phyloP scores from a whole-genome alignment of 1,139 yeast species.

The Zygoascus meyerae region DNA sequence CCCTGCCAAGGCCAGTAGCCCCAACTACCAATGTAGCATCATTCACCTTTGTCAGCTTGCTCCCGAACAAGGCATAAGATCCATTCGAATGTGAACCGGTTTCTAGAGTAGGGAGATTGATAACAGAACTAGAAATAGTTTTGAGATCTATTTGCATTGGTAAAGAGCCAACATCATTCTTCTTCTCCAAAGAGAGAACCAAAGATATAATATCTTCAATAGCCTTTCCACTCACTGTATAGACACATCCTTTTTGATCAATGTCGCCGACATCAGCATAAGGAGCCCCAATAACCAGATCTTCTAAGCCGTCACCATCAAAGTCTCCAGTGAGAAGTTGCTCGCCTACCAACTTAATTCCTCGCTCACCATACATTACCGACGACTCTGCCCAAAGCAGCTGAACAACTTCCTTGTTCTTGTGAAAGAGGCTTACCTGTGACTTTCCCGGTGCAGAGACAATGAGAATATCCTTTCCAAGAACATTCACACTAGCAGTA shows the following conservation, averaged over 20 bases:
- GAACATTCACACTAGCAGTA: constrained; percentile 20
- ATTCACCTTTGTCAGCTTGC: constrained; percentile 18
- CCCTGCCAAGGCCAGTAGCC: constrained; percentile 28
- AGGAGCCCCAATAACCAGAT: constrained; percentile 43
- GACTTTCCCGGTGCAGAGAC: constrained; percentile 35
- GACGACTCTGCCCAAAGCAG: constrained; percentile 22
- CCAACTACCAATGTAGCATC: constrained; percentile 26
- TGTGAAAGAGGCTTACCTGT: constrained; percentile 27
- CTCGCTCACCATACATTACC: constrained; percentile 34
- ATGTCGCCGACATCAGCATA: constrained; percentile 31
- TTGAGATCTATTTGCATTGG: constrained; percentile 25
- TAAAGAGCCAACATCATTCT: constrained; percentile 6
- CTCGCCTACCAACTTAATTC: constrained; percentile 37
- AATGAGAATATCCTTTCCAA: constrained; percentile 25
- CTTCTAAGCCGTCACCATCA: constrained; percentile 37
- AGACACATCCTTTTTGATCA: constrained; percentile 41
- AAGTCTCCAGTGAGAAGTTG: constrained; percentile 32
- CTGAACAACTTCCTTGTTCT: constrained; percentile 22
- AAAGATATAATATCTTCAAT: constrained; percentile 16
- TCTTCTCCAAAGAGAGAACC: neutral
- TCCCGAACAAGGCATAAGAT: constrained; percentile 27
- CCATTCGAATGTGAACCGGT: constrained; percentile 2
- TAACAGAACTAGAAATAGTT: constrained; percentile 18
- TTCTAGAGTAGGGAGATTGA: constrained; percentile 10
- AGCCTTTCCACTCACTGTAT: constrained; percentile 35